Evolutionary conservation across 345 rosid species (phyloP).

Genomic region (Combretum micranthum): DNA sequence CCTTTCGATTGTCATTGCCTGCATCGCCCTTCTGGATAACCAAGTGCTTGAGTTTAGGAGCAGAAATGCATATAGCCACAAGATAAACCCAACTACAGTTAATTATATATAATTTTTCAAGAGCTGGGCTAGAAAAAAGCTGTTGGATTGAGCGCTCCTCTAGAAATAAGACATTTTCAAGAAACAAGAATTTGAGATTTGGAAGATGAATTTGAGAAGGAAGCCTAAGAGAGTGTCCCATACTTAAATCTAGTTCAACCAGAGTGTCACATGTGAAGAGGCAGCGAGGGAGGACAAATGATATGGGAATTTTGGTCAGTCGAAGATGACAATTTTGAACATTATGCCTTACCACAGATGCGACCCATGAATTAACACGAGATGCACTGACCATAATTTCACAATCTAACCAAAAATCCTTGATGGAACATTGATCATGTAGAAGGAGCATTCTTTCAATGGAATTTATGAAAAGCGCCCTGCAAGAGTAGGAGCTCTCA

Average conservation of each 20-base stretch:
- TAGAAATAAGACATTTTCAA: not conserved
- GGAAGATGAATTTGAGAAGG: not conserved
- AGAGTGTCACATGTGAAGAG: constrained; percentile 1
- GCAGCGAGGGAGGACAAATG: not conserved
- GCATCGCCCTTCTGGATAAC: no score
- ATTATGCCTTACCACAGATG: no score
- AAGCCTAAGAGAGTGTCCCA: not conserved
- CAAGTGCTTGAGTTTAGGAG: not conserved
- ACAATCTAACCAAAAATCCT: no score
- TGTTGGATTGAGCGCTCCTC: not conserved
- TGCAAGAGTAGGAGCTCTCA: no score
- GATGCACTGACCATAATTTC: no score
- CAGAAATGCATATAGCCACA: not conserved
- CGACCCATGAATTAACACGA: no score
- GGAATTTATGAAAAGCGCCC: no score
- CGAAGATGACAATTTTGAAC: no score
- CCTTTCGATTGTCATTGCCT: not conserved
- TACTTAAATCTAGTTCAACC: not conserved
- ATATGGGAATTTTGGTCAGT: not conserved
- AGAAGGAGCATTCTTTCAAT: no score
- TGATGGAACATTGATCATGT: no score
- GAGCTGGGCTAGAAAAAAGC: constrained; percentile 1
- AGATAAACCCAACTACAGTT: constrained; percentile 3
- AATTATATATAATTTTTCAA: not conserved
- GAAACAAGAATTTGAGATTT: constrained; percentile 4